Conservation (phyloP, 1,284 basidiomycete genomes). For the Schizopora paradoxa region DNA sequence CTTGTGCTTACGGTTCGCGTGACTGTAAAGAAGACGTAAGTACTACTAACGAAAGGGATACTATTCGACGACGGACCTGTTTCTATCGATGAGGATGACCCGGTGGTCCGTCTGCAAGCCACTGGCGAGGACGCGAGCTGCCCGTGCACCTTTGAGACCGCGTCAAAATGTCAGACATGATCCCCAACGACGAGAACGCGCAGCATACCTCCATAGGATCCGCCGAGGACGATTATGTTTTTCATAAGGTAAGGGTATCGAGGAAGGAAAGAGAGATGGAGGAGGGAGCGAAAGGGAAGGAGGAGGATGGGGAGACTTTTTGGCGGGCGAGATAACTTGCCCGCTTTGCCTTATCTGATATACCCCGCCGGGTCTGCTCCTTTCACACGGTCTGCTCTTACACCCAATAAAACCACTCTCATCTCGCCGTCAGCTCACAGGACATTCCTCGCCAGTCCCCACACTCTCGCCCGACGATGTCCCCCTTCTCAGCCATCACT, state of each 20-base stretch:
- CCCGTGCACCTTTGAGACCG: constrained; percentile 38
- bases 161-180: constrained; percentile 10
- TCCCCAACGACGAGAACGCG: not conserved
- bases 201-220: constrained; percentile 51
- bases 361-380: no score
- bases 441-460: not conserved
- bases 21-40: constrained; percentile 28
- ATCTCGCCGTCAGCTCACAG: not conserved
- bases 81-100: constrained; percentile 68
- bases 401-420: no score
- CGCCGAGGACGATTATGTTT: constrained; percentile 56
- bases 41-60: constrained; percentile 10
- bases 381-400: no score
- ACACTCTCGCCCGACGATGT: not conserved
- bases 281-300: not conserved
- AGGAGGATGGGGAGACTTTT: constrained; percentile 1
- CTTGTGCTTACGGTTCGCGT: constrained; percentile 38
- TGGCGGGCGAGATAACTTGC: constrained; percentile 4
- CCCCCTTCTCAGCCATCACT: not conserved
- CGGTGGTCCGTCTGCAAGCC: constrained; percentile 55
- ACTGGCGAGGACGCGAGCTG: constrained; percentile 52
- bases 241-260: constrained; percentile 23
- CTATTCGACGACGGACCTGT: constrained; percentile 39
- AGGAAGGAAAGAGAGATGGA: not conserved
- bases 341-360: not conserved